phyloP scores from a whole-genome alignment of 805 yeast species.

The Ogataea haglerorum region DNA sequence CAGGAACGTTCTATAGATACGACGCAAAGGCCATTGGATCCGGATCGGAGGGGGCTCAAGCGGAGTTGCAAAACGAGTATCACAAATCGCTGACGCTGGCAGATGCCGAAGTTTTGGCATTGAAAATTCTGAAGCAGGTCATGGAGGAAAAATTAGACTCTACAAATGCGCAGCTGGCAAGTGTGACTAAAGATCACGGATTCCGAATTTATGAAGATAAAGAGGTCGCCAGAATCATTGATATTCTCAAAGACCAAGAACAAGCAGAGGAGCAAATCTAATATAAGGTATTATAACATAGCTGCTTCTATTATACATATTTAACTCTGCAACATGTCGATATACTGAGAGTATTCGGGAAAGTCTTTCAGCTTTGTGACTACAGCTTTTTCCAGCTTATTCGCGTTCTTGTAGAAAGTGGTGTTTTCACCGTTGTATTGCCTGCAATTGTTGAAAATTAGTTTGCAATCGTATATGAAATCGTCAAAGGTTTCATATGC shows the following conservation, averaged over 20 bases:
- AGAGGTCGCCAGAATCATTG: constrained; percentile 78
- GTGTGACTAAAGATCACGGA: constrained; percentile 83
- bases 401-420: constrained; percentile 93
- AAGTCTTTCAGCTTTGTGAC: constrained; percentile 77
- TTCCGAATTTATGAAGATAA: constrained; percentile 81
- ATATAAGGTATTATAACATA: neutral
- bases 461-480: constrained; percentile 81
- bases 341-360: constrained; percentile 84
- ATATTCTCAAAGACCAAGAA: constrained; percentile 68
- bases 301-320: constrained; percentile 6
- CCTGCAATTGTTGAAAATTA: constrained; percentile 88
- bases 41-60: constrained; percentile 98
- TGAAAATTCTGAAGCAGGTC: constrained; percentile 91
- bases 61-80: constrained; percentile 94
- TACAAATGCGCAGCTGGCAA: constrained; percentile 90
- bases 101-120: constrained; percentile 87
- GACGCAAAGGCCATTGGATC: constrained; percentile 99
- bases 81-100: constrained; percentile 85
- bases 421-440: constrained; percentile 91
- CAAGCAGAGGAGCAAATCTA: constrained; percentile 37
- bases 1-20: constrained; percentile 95
- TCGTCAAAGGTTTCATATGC: constrained; percentile 88
- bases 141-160: constrained; percentile 98
- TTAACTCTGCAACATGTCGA: constrained; percentile 44
- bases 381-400: constrained; percentile 86